These are phyloP conservation scores for Galeopsis tetrahit DNA, from an alignment of 257 asterid species.

Conservation along the genomic window DNA sequence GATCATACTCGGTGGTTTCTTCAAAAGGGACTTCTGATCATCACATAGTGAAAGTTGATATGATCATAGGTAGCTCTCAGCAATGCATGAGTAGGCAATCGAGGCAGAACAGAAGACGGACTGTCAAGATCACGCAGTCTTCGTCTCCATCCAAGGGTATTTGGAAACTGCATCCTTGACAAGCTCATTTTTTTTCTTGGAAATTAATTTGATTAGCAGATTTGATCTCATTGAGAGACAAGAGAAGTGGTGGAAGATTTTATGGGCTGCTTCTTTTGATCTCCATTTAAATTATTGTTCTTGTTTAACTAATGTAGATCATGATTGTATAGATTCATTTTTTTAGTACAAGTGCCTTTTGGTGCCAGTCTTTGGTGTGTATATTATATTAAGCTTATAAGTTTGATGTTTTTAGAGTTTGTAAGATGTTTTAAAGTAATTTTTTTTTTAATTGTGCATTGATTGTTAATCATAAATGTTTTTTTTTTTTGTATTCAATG, in stretches of 20 bases:
- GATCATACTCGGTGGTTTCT: constrained; percentile 87
- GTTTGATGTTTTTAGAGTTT: neutral
- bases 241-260: constrained; percentile 22
- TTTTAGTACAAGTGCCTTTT: too few species aligned
- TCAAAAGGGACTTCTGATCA: constrained; percentile 99
- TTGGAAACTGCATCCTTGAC: constrained; percentile 63
- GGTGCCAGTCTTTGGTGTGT: constrained; percentile 20
- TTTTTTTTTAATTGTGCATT: neutral
- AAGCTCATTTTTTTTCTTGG: neutral
- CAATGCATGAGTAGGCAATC: constrained; percentile 40
- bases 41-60: constrained; percentile 88
- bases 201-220: constrained; percentile 22
- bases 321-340: constrained; percentile 39
- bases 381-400: neutral
- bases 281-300: constrained; percentile 15
- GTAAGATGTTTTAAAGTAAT: neutral
- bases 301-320: constrained; percentile 30
- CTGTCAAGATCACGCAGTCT: constrained; percentile 63
- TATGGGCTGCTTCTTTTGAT: constrained; percentile 17
- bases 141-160: constrained; percentile 68
- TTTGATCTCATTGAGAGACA: constrained; percentile 9
- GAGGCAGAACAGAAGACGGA: constrained; percentile 47
- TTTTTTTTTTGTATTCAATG: neutral
- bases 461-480: neutral
- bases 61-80: constrained; percentile 48